Percentiles rank a stretch among this genome's conserved stretches.
phyloP scores from a whole-genome alignment of 495 filamentous ascomycete species.

The Trichoderma asperelloides region DNA sequence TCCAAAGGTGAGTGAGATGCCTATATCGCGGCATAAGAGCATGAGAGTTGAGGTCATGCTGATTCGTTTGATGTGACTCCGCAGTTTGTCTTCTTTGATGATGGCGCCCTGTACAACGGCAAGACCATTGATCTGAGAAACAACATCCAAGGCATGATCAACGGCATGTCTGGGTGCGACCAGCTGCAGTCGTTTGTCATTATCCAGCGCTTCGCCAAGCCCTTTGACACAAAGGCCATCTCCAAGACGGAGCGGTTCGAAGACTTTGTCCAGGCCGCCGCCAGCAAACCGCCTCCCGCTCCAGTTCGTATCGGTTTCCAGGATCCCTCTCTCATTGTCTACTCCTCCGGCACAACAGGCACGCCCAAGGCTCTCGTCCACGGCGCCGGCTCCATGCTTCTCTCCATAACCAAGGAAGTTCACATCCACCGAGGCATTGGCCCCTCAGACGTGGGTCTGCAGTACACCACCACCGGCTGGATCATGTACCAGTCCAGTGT shows the following conservation, averaged over 20 bases:
- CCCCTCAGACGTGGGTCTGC: constrained; percentile 38
- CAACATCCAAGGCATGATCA: constrained; percentile 61
- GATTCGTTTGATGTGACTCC: neutral
- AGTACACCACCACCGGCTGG: constrained; percentile 67
- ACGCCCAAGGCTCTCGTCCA: constrained; percentile 71
- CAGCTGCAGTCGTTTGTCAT: constrained; percentile 56
- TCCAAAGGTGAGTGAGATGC: constrained; percentile 37
- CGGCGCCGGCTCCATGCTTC: constrained; percentile 50
- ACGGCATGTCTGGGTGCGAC: constrained; percentile 46
- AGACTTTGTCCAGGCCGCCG: constrained; percentile 40
- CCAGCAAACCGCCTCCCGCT: constrained; percentile 28
- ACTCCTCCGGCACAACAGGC: constrained; percentile 64
- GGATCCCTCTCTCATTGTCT: constrained; percentile 65
- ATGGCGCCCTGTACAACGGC: constrained; percentile 69
- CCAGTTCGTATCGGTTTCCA: constrained; percentile 56
- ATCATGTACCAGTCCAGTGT: constrained; percentile 69
- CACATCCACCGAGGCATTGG: constrained; percentile 48
- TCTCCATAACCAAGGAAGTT: constrained; percentile 53
- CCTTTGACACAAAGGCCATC: constrained; percentile 49
- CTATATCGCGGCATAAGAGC: no score
- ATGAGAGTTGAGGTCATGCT: neutral
- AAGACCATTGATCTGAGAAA: constrained; percentile 58
- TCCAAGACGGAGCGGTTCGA: constrained; percentile 44
- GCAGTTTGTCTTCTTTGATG: constrained; percentile 66
- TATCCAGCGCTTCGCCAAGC: constrained; percentile 54